Percentiles rank a stretch among this genome's conserved stretches.
Conservation (phyloP, 2,329 filamentous ascomycete species). For the Helminthosporium solani region DNA sequence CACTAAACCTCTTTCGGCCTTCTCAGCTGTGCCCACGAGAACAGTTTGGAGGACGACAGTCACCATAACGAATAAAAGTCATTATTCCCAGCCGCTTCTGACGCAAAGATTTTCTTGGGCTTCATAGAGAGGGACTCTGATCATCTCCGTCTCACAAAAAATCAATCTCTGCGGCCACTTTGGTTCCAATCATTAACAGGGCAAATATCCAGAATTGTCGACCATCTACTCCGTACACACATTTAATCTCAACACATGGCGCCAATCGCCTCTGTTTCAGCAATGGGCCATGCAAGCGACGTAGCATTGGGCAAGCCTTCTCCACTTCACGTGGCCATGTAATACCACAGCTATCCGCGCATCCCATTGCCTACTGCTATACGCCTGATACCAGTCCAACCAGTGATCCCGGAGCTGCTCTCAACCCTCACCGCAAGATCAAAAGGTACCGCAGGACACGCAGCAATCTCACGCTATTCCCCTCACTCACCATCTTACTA, state of each 20-base stretch:
- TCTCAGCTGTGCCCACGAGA: background rate
- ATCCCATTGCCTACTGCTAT: background rate
- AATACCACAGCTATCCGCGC: conserved; percentile 4
- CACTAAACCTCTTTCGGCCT: background rate
- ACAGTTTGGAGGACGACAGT: background rate
- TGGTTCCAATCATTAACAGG: background rate
- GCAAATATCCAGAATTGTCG: background rate
- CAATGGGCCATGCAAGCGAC: background rate
- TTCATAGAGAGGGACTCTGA: too few species aligned
- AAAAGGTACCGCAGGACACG: background rate
- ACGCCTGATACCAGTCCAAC: background rate
- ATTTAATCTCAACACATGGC: background rate
- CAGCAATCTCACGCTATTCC: background rate
- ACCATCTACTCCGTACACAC: background rate
- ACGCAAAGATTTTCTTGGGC: background rate
- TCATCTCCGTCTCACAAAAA: too few species aligned
- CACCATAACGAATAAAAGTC: background rate
- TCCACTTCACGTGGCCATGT: conserved; percentile 7
- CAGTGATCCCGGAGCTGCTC: conserved; percentile 2
- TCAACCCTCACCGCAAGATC: conserved; percentile 3
- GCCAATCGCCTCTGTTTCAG: background rate
- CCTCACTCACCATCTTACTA: background rate
- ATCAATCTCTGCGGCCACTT: background rate
- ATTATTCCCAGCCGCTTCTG: background rate
- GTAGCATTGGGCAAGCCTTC: background rate